phyloP scores from a whole-genome alignment of 768 basidiomycete species.

The Panus rudis region DNA sequence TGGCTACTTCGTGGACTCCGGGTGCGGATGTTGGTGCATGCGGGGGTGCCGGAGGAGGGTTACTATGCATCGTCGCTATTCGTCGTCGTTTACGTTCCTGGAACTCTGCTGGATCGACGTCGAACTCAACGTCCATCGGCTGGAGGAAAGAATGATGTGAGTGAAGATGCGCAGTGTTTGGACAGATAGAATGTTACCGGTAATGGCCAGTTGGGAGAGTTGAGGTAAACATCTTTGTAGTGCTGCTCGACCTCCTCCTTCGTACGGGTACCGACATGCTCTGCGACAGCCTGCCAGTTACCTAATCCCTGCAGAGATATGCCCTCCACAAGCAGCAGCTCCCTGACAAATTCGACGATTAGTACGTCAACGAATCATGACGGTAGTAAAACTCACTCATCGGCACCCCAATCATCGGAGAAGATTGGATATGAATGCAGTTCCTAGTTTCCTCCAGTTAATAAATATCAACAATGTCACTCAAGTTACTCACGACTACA shows the following conservation, averaged over 20 bases:
- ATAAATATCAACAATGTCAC: constrained; percentile 12
- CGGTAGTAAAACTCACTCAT: constrained; percentile 66
- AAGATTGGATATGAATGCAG: constrained; percentile 96
- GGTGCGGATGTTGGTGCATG: constrained; percentile 83
- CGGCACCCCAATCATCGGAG: constrained; percentile 92
- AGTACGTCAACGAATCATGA: too few relatives aligned
- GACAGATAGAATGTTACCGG: constrained; percentile 42
- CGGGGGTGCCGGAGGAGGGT: constrained; percentile 52
- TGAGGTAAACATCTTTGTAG: constrained; percentile 75
- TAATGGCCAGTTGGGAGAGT: constrained; percentile 71
- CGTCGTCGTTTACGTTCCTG: constrained; percentile 84
- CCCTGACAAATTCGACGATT: constrained; percentile 39
- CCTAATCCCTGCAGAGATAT: constrained; percentile 83
- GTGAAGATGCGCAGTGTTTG: background rate
- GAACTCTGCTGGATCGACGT: constrained; percentile 75
- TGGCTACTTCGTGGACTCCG: constrained; percentile 85
- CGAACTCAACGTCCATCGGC: constrained; percentile 51
- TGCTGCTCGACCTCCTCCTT: constrained; percentile 92
- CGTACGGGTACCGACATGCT: constrained; percentile 89
- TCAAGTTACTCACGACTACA: constrained; percentile 57
- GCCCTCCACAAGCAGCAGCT: constrained; percentile 84
- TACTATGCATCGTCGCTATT: constrained; percentile 72
- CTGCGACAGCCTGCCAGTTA: constrained; percentile 95
- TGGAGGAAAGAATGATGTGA: constrained; percentile 9
- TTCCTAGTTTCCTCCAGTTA: constrained; percentile 46